These are phyloP conservation scores for Coemansia sp. DNA, from an alignment of 192 early-diverging fungal genomes.

Conservation along the genomic window DNA sequence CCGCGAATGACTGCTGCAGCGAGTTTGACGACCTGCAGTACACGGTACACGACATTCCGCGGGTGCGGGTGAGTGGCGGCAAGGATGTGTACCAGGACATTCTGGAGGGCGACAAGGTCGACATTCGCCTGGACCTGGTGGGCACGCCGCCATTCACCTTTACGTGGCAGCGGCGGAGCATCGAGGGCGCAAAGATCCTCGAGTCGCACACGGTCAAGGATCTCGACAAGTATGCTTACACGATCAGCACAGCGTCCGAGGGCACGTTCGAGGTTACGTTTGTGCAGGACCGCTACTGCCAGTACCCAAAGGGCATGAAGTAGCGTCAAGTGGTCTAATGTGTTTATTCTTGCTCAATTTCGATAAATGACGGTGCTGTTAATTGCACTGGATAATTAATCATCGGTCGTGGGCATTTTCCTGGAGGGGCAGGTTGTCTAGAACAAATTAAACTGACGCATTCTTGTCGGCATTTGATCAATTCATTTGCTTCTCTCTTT, in stretches of 20 bases:
- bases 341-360: background rate
- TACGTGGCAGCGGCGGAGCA: constrained; percentile 54
- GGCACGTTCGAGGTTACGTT: constrained; percentile 62
- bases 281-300: constrained; percentile 60
- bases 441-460: too few relatives aligned
- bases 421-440: too few relatives aligned
- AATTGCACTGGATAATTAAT: too few relatives aligned
- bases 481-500: too few relatives aligned
- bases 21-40: constrained; percentile 49
- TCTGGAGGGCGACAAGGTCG: constrained; percentile 54
- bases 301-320: constrained; percentile 54
- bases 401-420: too few relatives aligned
- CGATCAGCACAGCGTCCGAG: constrained; percentile 55
- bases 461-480: too few relatives aligned
- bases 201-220: constrained; percentile 57
- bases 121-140: constrained; percentile 57
- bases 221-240: constrained; percentile 45
- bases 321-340: too few relatives aligned
- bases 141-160: constrained; percentile 68
- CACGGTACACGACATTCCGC: constrained; percentile 55
- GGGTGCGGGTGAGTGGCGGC: constrained; percentile 61
- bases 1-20: constrained; percentile 57
- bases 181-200: constrained; percentile 16
- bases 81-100: constrained; percentile 65
- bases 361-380: background rate